These are phyloP conservation scores for Pseudopithomyces maydicus DNA, from an alignment of 2,329 filamentous ascomycete genomes.

Conservation along the genomic window DNA sequence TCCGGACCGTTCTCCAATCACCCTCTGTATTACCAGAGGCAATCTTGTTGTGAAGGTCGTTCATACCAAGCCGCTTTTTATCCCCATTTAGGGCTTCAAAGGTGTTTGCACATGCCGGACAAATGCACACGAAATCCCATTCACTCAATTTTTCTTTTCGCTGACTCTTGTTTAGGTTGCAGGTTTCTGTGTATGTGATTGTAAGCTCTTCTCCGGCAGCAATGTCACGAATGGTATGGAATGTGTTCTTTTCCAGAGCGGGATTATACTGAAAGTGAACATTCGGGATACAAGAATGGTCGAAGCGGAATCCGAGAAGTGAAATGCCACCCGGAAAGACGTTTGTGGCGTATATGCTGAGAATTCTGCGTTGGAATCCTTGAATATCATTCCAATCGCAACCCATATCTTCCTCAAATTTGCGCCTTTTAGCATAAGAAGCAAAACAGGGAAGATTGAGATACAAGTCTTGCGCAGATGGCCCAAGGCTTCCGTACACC, in stretches of 20 bases:
- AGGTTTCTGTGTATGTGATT: constrained; percentile 24
- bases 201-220: constrained; percentile 31
- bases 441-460: constrained; percentile 5
- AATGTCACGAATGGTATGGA: constrained; percentile 38
- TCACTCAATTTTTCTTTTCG: constrained; percentile 10
- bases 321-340: constrained; percentile 12
- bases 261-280: constrained; percentile 32
- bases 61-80: too few relatives aligned
- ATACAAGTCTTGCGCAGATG: constrained; percentile 3
- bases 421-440: background rate
- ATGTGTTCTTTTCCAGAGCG: constrained; percentile 20
- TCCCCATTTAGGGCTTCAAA: too few relatives aligned
- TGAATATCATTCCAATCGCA: constrained; percentile 6
- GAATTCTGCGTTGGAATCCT: constrained; percentile 3
- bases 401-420: constrained; percentile 1
- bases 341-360: constrained; percentile 11
- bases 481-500: constrained; percentile 8
- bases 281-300: constrained; percentile 39
- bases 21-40: too few relatives aligned
- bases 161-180: background rate
- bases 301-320: constrained; percentile 30
- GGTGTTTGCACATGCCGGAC: constrained; percentile 7
- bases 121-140: constrained; percentile 16
- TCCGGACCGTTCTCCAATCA: too few relatives aligned
- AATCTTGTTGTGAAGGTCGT: too few relatives aligned